Base-by-base conservation (phyloP, 192 early-diverging fungal species). In the Podila epicladia region DNA sequence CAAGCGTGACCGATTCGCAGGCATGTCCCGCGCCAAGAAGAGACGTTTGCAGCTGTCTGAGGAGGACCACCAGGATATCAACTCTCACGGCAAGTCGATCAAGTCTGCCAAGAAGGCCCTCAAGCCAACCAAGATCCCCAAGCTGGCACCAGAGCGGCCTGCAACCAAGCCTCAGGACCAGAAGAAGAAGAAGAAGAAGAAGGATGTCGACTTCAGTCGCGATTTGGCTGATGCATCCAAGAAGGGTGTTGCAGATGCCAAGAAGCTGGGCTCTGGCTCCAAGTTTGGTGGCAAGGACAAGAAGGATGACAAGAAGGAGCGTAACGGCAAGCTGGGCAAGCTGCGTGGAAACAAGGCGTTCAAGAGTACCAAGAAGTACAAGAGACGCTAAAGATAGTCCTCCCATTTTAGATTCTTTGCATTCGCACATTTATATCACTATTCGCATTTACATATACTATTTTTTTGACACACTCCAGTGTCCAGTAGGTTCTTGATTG, bases 101-200 rank as follows among this genome's bases (percentile, higher is more conserved):
- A 78, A 83, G 55, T 73, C 80, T n/a, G 87, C 84, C 26, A 90
- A 90, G 64, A 85, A 86, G 33, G 75, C 84, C 12, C 67, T 82
- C 51, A 72, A 71, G 65, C 82, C 84, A 12, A 66, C 49, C 37
- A 77, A 84, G 70, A 83, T 85, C 17, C 65, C 69, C 45, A 76
- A 69, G 49, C 38, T 74, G 26, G 72, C 73, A 48, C 64, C 69
- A 8, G 77, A 78, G 49, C 55, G 38, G 50, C 7, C 48, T 8
- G 51, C 65, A 1, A 51, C 75, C 24, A 77, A 69, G 37, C 49
- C 65, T 15, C 71, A 83, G 62, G 66, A 69, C 24, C 53, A 50
- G 28, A 82, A 82, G 67, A 84, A 74, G 58, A 84, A 82, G 58
- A 84, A 82, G 70, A 78, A 71, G 68, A 69, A 68, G 50, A 73